Conservation (phyloP, 805 yeast genomes). For the Wickerhamomyces pijperi region DNA sequence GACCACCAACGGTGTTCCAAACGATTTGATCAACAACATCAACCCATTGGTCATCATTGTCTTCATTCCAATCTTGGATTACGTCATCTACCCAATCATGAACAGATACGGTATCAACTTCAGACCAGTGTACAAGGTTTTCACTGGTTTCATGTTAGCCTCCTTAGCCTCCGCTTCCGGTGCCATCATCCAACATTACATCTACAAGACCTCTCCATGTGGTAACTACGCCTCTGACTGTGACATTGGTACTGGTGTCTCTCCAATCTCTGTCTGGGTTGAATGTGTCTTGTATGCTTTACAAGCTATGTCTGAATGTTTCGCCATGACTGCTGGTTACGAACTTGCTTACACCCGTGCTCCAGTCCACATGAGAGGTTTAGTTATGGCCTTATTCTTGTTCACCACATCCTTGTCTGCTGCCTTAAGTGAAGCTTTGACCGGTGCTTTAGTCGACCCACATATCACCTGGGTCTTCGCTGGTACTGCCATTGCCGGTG, state of each 20-base stretch:
- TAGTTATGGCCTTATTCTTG: conserved; percentile 43
- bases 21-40: conserved; percentile 67
- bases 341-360: conserved; percentile 83
- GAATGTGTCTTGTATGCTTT: conserved; percentile 59
- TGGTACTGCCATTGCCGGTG: conserved; percentile 49
- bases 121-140: conserved; percentile 63
- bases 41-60: conserved; percentile 68
- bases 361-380: conserved; percentile 40
- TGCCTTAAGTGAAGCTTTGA: conserved; percentile 63
- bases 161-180: conserved; percentile 23
- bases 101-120: conserved; percentile 39
- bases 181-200: conserved; percentile 60
- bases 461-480: conserved; percentile 59
- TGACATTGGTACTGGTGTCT: conserved; percentile 20
- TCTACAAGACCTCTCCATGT: conserved; percentile 67
- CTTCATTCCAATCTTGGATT: conserved; percentile 66
- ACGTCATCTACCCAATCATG: conserved; percentile 41
- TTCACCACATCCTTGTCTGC: conserved; percentile 70
- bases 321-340: conserved; percentile 72
- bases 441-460: conserved; percentile 59
- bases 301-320: conserved; percentile 65
- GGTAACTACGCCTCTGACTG: conserved; percentile 52
- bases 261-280: conserved; percentile 50
- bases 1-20: conserved; percentile 70
- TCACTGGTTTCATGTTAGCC: conserved; percentile 57